Percentiles rank a stretch among this genome's conserved stretches.
phyloP scores from a whole-genome alignment of 2,329 filamentous ascomycete genomes.

The Ceratocystis cubensis region DNA sequence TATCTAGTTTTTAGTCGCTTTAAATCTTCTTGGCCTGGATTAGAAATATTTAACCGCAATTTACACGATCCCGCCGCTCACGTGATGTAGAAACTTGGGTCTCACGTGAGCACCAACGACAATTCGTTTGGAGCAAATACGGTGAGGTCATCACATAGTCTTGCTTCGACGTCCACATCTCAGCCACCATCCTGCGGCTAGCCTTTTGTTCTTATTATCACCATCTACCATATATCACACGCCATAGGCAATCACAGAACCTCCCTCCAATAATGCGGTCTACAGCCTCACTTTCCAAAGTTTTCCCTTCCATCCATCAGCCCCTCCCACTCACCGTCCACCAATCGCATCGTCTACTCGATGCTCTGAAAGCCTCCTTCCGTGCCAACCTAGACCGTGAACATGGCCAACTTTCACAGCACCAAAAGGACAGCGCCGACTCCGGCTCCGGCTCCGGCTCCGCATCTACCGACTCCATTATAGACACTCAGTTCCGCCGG shows the following conservation, averaged over 20 bases:
- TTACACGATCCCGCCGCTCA: neutral
- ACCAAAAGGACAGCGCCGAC: conserved; percentile 21
- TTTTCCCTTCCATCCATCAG: conserved; percentile 38
- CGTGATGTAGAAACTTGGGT: neutral
- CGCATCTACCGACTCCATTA: conserved; percentile 20
- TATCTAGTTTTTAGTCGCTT: too few relatives aligned
- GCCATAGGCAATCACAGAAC: neutral
- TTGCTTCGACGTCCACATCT: neutral
- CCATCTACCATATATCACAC: neutral
- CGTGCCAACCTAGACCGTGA: conserved; percentile 46
- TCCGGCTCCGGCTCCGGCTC: conserved; percentile 5
- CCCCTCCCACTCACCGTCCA: conserved; percentile 38
- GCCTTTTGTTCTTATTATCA: neutral
- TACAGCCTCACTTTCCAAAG: conserved; percentile 22
- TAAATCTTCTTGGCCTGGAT: too few relatives aligned
- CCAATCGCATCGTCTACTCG: conserved; percentile 43
- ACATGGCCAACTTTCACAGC: conserved; percentile 35
- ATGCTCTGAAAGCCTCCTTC: conserved; percentile 45
- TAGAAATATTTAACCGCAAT: neutral
- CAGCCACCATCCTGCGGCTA: neutral
- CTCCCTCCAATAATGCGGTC: conserved; percentile 12
- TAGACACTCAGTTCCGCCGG: conserved; percentile 24
- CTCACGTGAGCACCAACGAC: neutral
- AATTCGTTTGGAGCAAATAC: neutral
- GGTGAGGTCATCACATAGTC: neutral